Percentiles rank a stretch among this genome's conserved stretches.
phyloP scores from a whole-genome alignment of 345 rosid genomes.

The Syzygium grande region DNA sequence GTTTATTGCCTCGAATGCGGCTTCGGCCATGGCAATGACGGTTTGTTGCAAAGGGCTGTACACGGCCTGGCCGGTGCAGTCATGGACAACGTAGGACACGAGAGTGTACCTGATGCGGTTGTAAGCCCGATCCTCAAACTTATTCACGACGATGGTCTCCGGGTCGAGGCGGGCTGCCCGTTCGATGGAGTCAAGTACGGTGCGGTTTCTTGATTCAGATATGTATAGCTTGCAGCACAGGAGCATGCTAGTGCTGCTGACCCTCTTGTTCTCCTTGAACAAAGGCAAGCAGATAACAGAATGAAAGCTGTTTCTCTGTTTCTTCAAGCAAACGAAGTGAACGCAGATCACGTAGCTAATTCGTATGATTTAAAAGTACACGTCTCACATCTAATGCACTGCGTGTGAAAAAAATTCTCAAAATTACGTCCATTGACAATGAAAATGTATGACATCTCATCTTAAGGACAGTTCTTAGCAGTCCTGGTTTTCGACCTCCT shows the following conservation, averaged over 20 bases:
- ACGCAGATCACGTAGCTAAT: background rate
- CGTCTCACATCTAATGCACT: background rate
- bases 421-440: background rate
- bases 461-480: background rate
- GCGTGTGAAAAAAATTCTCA: background rate
- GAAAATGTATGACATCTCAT: background rate
- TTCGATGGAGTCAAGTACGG: slow-evolving; percentile 38
- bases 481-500: background rate
- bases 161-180: slow-evolving; percentile 26
- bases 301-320: background rate
- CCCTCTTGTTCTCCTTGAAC: slow-evolving; percentile 13
- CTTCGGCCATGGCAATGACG: slow-evolving; percentile 43
- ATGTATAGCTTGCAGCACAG: slow-evolving; percentile 55
- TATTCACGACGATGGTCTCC: slow-evolving; percentile 34
- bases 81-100: slow-evolving; percentile 40
- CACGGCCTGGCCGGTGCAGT: slow-evolving; percentile 28
- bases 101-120: slow-evolving; percentile 44
- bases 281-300: background rate
- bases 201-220: slow-evolving; percentile 42
- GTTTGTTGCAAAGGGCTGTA: slow-evolving; percentile 52
- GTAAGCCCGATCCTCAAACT: slow-evolving; percentile 45
- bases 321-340: background rate
- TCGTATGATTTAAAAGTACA: background rate
- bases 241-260: slow-evolving; percentile 19
- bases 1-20: slow-evolving; percentile 35